These are phyloP conservation scores for Antrodiella citrinella DNA, from an alignment of 768 basidiomycete species.

Conservation along the genomic window DNA sequence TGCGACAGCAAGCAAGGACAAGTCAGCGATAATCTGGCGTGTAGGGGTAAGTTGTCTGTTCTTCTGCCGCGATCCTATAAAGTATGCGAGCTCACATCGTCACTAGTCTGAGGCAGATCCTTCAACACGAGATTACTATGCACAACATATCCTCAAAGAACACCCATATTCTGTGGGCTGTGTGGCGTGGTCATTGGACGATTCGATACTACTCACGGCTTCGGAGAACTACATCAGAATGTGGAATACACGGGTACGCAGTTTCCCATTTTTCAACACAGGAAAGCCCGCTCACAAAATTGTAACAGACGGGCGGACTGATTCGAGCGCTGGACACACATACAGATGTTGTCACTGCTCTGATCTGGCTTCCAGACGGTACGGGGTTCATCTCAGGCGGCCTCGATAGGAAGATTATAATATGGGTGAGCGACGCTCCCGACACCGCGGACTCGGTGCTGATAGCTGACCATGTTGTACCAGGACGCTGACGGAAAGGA, in stretches of 20 bases:
- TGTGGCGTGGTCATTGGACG: conserved; percentile 91
- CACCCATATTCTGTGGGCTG: conserved; percentile 74
- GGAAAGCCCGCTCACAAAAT: not conserved
- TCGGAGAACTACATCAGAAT: conserved; percentile 77
- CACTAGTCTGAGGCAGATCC: conserved; percentile 37
- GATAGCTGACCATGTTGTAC: conserved; percentile 1
- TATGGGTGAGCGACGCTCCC: conserved; percentile 55
- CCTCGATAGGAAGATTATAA: conserved; percentile 74
- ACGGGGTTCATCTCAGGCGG: conserved; percentile 86
- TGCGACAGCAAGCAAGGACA: conserved; percentile 86
- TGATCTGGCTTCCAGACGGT: conserved; percentile 85
- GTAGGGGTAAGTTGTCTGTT: conserved; percentile 51
- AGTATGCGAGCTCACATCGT: conserved; percentile 5
- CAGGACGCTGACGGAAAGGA: conserved; percentile 74
- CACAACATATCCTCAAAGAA: conserved; percentile 56
- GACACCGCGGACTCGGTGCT: conserved; percentile 14
- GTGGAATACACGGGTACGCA: conserved; percentile 79
- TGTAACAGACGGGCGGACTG: conserved; percentile 61
- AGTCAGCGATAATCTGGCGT: conserved; percentile 83
- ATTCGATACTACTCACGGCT: conserved; percentile 73
- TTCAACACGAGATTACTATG: conserved; percentile 50
- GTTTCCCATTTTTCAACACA: conserved; percentile 1
- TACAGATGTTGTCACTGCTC: conserved; percentile 74
- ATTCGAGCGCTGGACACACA: conserved; percentile 63
- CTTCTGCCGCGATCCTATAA: conserved; percentile 10